Base-by-base conservation (phyloP, 306 rosid genomes). In the Vigna reflexopilosa region DNA sequence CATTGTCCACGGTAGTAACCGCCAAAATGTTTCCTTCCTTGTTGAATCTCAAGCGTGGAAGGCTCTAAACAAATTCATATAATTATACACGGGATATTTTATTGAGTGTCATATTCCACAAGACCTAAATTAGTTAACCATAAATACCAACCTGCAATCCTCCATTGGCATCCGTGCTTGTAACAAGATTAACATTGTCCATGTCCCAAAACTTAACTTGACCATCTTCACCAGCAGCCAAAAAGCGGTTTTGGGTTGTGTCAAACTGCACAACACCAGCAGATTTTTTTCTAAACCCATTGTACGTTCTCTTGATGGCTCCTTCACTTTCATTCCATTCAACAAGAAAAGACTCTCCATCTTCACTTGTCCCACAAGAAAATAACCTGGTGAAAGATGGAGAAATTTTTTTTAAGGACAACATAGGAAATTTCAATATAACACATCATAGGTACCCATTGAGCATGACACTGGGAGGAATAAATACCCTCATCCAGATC, bases 251-350 rank as follows among this genome's bases (percentile, higher is more conserved):
- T 67, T 88, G 90, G 20, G 96, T 87, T 28, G 93, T 90, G 87
- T 91, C 98, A 28, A 93, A 91, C 89, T 91, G 98, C 85, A 91
- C 92, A 68, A 91, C 90, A 19, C 93, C 93, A 58, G 83, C 9
- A 48, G 96, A 87, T 80, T 88, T 91, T 91, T 88, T 88, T 78
- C 95, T 83, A 66, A 93, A 83, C 19, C 98, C 98, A 85, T 73
- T 64, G 77, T 91, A 93, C 6, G 83, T 86, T 85, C 91, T 88
- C 89, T 83, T 90, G 80, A 87, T 86, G 72, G 92, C 88, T 80
- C 93, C 98, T 88, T 93, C 97, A 73, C 92, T 86, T 83, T 90
- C 93, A 48, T 87, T 90, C 98, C 98, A 93, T 85, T 93, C 96
- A 80, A 93, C 97, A 38, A 91, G 90, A 77, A 69, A 86, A 20